Base-by-base conservation (phyloP, 371 early-diverging fungal genomes). In the Mortierella sp. region DNA sequence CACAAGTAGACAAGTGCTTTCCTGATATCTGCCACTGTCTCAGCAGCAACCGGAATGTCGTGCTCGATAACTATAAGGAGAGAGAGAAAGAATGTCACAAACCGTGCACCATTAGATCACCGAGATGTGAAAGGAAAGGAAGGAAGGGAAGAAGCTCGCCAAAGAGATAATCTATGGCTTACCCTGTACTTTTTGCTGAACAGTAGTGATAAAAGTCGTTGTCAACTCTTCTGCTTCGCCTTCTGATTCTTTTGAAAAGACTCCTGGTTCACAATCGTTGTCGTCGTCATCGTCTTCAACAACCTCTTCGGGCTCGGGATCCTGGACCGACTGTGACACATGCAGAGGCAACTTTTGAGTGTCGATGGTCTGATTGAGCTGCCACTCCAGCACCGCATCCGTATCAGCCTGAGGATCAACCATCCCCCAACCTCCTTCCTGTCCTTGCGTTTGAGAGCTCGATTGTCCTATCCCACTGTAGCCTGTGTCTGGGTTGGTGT, bases 1-100 rank as follows among this genome's bases (percentile, higher is more conserved):
- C 46, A 56, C 26, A 45, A 30, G n/a, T 56, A 45, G 5, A 56
- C 26, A 6, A 56, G 56, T 7, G 45, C 43, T 45, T 55, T 55
- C 56, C n/a, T 42, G 56, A 13, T 18, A 16, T 27, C 28, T 0
- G 16, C 27, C 24, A 45, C 56, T 16, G 56, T 8, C 27, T 24
- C 56, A 2, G n/a, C 12, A 0, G 45, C 2, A 42, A 41, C 10
- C 24, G 56, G 56, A 21, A 55, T 45, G 18, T 55, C 54, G 0
- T 55, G 21, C 26, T 38, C 27, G 24, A 43, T 27, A 5, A 55
- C 43, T 55, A 27, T 27, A 3, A 14, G 9, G 24, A 21, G 18
- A 19, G 42, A 54, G 10, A 24, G 24, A 27, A 24, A 49, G 49
- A 8, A 26, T 7, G 23, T 18, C 8, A 7, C 13, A 49, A 10